A percentile compares a stretch with the other conserved stretches of the same genome.
Evolutionary conservation across 2,329 filamentous ascomycete genomes (phyloP).

Genomic region (Aspergillus fischeri): DNA sequence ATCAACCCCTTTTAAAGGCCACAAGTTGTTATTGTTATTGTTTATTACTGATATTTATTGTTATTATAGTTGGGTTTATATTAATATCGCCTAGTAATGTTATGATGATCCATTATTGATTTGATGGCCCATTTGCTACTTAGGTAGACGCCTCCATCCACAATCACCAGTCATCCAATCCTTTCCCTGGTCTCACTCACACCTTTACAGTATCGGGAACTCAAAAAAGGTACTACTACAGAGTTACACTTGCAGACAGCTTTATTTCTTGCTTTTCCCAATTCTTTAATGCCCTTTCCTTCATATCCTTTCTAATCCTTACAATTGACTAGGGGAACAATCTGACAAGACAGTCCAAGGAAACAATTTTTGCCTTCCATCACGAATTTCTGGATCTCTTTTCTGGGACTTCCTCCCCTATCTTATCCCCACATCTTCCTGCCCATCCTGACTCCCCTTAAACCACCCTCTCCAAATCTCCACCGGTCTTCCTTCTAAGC

Average conservation of each 20-base stretch:
- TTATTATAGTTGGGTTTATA: not conserved
- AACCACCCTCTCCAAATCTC: not conserved
- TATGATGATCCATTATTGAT: not conserved
- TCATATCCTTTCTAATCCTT: not conserved
- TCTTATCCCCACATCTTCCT: not conserved
- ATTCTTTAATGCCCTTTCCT: slow-evolving; percentile 1
- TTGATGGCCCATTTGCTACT: not conserved
- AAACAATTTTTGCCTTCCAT: not conserved
- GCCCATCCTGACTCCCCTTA: not conserved
- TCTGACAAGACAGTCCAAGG: too few relatives aligned
- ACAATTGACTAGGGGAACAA: not conserved
- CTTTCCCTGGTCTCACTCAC: not conserved
- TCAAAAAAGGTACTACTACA: not conserved
- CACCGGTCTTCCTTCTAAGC: not conserved
- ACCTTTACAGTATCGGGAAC: not conserved
- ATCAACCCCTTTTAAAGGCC: not conserved
- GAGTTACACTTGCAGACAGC: not conserved
- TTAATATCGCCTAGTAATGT: not conserved
- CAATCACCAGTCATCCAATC: not conserved
- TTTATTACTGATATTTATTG: not conserved
- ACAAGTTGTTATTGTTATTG: not conserved
- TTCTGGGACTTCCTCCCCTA: not conserved
- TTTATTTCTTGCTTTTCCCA: not conserved
- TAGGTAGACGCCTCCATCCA: not conserved
- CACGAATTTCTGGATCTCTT: not conserved